Conservation (phyloP, 345 rosid genomes). For the Pistacia integerrima region DNA sequence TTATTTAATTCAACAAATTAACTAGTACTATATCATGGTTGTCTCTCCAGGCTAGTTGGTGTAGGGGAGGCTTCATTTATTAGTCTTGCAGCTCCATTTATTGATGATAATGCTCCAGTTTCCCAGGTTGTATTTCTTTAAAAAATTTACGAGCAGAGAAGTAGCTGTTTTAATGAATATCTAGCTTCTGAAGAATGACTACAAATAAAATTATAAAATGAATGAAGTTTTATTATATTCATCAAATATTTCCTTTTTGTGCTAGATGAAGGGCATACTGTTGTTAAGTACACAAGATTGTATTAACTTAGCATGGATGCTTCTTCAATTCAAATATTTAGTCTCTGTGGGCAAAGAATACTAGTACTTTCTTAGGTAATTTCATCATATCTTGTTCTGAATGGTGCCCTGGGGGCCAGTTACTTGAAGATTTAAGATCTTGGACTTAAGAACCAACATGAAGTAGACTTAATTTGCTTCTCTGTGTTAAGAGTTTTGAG, state of each 20-base stretch:
- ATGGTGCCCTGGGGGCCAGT: background rate
- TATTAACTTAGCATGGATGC: background rate
- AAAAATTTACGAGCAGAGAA: background rate
- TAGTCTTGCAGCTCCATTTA: constrained; percentile 97
- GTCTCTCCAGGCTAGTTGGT: constrained; percentile 79
- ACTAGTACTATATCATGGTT: constrained; percentile 8
- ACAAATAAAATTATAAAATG: background rate
- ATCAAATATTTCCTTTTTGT: constrained; percentile 2
- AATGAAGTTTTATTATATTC: background rate
- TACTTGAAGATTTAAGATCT: background rate
- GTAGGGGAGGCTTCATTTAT: constrained; percentile 98
- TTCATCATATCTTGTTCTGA: background rate
- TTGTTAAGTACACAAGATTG: background rate
- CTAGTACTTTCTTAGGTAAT: background rate
- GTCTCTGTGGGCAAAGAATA: background rate
- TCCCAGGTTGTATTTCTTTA: constrained; percentile 57
- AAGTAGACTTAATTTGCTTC: background rate
- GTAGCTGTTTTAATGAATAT: background rate
- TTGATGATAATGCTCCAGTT: constrained; percentile 91
- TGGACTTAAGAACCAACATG: background rate
- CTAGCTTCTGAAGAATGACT: background rate
- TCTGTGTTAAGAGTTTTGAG: background rate
- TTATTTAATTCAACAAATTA: background rate
- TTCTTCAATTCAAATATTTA: background rate
- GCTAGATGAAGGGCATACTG: background rate